Evolutionary conservation across 2,329 filamentous ascomycete species (phyloP), one percentile per base, ranked within the genome.

Genomic region (Calonectria fujianensis): DNA sequence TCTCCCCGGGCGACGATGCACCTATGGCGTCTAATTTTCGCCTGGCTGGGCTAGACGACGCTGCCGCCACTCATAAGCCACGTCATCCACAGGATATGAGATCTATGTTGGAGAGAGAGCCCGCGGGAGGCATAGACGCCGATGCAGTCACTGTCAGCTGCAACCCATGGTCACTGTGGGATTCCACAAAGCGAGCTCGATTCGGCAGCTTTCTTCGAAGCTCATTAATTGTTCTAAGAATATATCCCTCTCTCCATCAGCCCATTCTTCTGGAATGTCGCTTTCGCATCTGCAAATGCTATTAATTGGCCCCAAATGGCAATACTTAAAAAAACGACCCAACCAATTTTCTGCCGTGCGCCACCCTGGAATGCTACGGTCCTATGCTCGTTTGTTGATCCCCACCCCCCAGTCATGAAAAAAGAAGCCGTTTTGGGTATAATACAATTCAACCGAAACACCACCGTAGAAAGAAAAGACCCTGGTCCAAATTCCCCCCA

Each of bases 361-460:
- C 72, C 51, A 66, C 61, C 50, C 45, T 48, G 54, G 32, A 54
- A 54, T 37, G 27, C 29, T 57, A 27, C 35, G 50, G 27, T 27
- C 54, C 65, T 51, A 27, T 63, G 39, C 27, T 50, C 27, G 18
- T 50, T 24, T 16, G 45, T 50, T 69, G 48, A 63, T 45, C 35
- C 32, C 48, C n/a, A 64, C 61, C 72, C 66, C 61, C 37, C 72
- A 50, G 54, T 74, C 72, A 54, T 72, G 72, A 74, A 74, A 74
- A 74, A 74, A 63, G 68, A 67, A 71, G 69, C 72, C 72, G 61
- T 50, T 74, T 74, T 74, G 72, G 72, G 72, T 71, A 74, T 71
- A 72, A 72, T 71, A 71, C 68, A 74, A 51, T 18, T 68, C 50
- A 31, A 45, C n/a, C 50, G 48, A 70, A 63, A 74, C 66, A 67